Conservation (phyloP, 768 basidiomycete genomes). For the Leccinum imitatum region DNA sequence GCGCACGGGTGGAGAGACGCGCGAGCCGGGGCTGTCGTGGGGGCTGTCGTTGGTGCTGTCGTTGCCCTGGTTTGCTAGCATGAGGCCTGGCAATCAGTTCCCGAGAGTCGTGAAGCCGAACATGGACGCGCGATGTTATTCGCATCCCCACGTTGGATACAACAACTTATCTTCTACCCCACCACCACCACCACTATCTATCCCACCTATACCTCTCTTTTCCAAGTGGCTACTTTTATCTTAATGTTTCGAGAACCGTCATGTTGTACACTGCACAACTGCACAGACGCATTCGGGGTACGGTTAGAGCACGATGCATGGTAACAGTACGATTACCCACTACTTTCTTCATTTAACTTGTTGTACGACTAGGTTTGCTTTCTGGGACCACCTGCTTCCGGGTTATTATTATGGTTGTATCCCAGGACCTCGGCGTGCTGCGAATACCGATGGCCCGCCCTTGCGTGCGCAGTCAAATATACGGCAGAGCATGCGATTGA, state of each 20-base stretch:
- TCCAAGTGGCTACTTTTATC: not conserved
- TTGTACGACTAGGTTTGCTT: not conserved
- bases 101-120: not conserved
- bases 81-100: not conserved
- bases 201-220: not conserved
- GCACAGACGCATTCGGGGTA: not conserved
- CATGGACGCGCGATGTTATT: not conserved
- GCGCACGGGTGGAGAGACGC: not conserved
- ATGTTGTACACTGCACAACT: not conserved
- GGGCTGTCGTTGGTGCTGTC: conserved; percentile 7
- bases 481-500: not conserved
- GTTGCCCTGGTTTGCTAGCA: conserved; percentile 4
- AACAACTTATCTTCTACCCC: not conserved
- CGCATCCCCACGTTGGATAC: not conserved
- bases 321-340: conserved; percentile 5
- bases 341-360: not conserved
- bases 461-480: not conserved
- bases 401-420: not conserved
- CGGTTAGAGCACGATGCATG: not conserved
- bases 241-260: not conserved
- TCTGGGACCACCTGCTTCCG: not conserved
- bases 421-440: not conserved
- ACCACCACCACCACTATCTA: not conserved
- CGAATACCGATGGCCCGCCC: not conserved
- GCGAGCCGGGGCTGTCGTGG: not conserved